Evolutionary conservation across 1,284 basidiomycete species (phyloP).

Genomic region (Kalmanozyma brasiliensis): DNA sequence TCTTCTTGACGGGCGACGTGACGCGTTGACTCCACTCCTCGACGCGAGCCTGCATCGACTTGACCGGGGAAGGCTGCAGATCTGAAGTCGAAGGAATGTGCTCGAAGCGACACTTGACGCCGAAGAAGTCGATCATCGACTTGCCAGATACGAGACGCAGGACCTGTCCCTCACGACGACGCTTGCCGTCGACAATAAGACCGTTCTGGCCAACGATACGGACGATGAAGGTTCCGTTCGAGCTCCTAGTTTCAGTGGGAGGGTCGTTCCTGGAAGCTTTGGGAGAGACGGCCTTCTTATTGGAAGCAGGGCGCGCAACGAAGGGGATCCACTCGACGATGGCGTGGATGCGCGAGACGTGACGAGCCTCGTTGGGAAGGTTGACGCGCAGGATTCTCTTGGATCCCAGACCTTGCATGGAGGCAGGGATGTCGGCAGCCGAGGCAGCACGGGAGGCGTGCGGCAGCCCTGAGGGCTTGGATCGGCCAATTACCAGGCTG

Average conservation of each 20-base stretch:
- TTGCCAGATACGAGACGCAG: constrained; percentile 54
- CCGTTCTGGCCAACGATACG: constrained; percentile 66
- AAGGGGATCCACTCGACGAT: constrained; percentile 66
- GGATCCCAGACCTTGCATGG: constrained; percentile 46
- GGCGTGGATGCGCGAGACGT: constrained; percentile 64
- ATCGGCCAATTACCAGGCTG: constrained; percentile 50
- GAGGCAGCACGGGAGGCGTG: constrained; percentile 16
- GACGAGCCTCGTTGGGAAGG: constrained; percentile 58
- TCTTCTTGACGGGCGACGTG: constrained; percentile 44
- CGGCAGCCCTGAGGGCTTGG: constrained; percentile 45
- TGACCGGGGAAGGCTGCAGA: constrained; percentile 21
- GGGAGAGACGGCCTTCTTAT: constrained; percentile 29
- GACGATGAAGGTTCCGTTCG: constrained; percentile 57
- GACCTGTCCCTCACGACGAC: constrained; percentile 59
- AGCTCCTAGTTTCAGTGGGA: constrained; percentile 6
- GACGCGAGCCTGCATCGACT: constrained; percentile 20
- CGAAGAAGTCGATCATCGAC: constrained; percentile 60
- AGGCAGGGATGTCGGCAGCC: constrained; percentile 25
- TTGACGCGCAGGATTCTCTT: constrained; percentile 49
- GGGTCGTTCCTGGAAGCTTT: constrained; percentile 13
- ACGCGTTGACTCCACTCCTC: constrained; percentile 26
- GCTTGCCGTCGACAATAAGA: constrained; percentile 61
- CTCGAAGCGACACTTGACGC: constrained; percentile 49
- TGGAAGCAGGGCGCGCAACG: constrained; percentile 11
- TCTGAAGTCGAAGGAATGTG: constrained; percentile 27